Conservation (phyloP, 768 basidiomycete genomes). For the Amanita exitialis region DNA sequence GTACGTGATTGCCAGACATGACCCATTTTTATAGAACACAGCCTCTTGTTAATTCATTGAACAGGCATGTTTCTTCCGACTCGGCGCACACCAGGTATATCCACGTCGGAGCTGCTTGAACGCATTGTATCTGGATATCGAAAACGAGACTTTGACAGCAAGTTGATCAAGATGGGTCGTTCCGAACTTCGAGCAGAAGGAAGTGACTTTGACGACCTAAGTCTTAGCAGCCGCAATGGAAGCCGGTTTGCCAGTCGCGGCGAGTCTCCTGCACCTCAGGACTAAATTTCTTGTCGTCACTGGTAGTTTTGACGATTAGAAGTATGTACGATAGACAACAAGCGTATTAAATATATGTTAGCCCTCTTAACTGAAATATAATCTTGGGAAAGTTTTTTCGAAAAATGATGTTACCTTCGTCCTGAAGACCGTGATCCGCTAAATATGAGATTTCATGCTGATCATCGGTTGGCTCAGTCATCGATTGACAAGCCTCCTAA, state of each 20-base stretch:
- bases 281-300: neutral
- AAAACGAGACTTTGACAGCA: conserved; percentile 77
- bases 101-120: conserved; percentile 87
- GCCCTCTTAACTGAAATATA: too few relatives aligned
- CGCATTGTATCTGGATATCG: conserved; percentile 87
- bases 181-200: conserved; percentile 61
- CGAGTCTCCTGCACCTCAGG: neutral
- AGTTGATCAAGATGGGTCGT: conserved; percentile 82
- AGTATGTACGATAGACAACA: neutral
- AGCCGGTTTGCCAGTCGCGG: conserved; percentile 20
- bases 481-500: too few relatives aligned
- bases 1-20: conserved; percentile 27
- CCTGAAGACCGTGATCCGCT: too few relatives aligned
- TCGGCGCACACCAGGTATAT: conserved; percentile 87
- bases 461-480: too few relatives aligned
- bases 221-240: conserved; percentile 24
- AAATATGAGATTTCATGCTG: too few relatives aligned
- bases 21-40: neutral
- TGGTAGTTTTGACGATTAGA: neutral
- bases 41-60: neutral
- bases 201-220: conserved; percentile 37
- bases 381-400: neutral
- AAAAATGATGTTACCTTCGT: too few relatives aligned
- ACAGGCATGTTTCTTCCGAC: conserved; percentile 93
- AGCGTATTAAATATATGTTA: neutral